Evolutionary conservation across 495 filamentous ascomycete genomes (phyloP).

Genomic region (Daldinia decipiens): DNA sequence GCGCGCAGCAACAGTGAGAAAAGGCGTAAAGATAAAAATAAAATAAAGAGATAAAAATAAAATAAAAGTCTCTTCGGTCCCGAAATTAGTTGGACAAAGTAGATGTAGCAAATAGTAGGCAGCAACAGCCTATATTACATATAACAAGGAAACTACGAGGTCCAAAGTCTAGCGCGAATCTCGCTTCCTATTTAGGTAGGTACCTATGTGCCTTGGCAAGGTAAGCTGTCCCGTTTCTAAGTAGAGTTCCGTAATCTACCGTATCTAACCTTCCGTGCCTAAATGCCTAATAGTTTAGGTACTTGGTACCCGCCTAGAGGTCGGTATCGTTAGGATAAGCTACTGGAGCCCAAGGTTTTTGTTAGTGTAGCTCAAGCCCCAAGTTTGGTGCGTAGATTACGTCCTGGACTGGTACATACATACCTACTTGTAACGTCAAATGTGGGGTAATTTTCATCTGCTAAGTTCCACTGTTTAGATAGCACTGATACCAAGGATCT

Average conservation of each 20-base stretch:
- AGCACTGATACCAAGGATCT: slow-evolving; percentile 44
- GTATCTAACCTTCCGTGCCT: not conserved
- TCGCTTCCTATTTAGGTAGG: slow-evolving; percentile 5
- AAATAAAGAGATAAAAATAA: slow-evolving; percentile 21
- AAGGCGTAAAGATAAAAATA: not conserved
- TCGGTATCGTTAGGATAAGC: slow-evolving; percentile 39
- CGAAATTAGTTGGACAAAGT: slow-evolving; percentile 14
- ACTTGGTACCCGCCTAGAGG: not conserved
- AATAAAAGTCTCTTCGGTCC: slow-evolving; percentile 22
- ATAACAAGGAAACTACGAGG: slow-evolving; percentile 1
- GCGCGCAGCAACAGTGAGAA: slow-evolving; percentile 22
- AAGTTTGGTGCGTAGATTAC: not conserved
- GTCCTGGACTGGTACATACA: not conserved
- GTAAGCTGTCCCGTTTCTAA: not conserved
- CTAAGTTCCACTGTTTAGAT: slow-evolving; percentile 29
- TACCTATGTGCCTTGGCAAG: not conserved
- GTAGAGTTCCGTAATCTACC: not conserved
- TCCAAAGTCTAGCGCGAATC: not conserved
- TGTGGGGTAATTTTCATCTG: slow-evolving; percentile 22
- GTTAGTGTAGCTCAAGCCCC: not conserved
- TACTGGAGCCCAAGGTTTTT: slow-evolving; percentile 31
- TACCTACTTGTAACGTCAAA: not conserved
- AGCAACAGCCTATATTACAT: not conserved
- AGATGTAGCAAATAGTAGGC: not conserved
- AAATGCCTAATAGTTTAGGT: too few species aligned